Evolutionary conservation across 2,329 filamentous ascomycete genomes (phyloP).

Genomic region (Aureobasidium vineae): DNA sequence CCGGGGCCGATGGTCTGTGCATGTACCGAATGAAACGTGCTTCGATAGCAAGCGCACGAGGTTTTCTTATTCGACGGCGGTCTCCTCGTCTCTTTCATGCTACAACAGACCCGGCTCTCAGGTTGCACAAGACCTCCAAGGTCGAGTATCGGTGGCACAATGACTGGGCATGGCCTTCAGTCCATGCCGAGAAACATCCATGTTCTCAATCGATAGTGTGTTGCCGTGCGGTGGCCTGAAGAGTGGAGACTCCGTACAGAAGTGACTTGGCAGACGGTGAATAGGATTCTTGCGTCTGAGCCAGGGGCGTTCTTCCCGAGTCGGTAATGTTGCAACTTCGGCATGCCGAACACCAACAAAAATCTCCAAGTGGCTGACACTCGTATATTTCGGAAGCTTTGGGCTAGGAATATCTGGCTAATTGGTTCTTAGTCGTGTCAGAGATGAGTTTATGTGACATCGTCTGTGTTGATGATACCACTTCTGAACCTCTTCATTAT

Average conservation of each 20-base stretch:
- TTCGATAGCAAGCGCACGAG: neutral
- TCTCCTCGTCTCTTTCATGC: neutral
- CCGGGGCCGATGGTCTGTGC: constrained; percentile 1
- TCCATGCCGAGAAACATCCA: neutral
- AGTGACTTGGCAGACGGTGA: constrained; percentile 1
- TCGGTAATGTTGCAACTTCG: neutral
- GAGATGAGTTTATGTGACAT: neutral
- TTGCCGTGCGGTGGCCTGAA: neutral
- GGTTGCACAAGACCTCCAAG: neutral
- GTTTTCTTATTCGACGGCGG: neutral
- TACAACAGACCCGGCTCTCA: neutral
- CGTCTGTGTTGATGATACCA: neutral
- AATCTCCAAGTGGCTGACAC: neutral
- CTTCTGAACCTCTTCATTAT: too few relatives aligned
- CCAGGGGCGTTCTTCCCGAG: neutral
- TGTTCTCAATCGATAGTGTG: neutral
- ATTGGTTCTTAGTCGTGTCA: neutral
- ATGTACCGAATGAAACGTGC: neutral
- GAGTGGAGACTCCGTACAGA: neutral
- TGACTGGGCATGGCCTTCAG: neutral
- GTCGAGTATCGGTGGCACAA: too few relatives aligned
- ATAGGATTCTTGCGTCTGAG: neutral
- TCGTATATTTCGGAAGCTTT: neutral
- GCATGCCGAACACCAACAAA: constrained; percentile 9
- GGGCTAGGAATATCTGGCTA: neutral